Evolutionary conservation across 2,329 filamentous ascomycete genomes (phyloP).

Genomic region (Chaetomiaceae sp.): DNA sequence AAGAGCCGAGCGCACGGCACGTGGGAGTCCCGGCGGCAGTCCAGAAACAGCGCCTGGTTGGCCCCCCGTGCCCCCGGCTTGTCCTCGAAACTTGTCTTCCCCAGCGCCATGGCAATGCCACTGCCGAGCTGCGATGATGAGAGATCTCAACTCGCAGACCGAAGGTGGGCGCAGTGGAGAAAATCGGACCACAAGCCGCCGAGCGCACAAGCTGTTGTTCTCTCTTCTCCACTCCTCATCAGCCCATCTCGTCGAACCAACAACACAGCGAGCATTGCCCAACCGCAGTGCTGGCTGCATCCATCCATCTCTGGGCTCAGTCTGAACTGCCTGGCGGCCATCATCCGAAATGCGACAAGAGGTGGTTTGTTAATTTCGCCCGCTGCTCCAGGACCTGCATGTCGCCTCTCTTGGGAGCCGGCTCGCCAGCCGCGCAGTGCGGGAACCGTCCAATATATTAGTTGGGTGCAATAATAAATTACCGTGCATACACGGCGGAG

Average conservation of each 20-base stretch:
- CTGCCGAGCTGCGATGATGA: neutral
- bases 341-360: conserved; percentile 14
- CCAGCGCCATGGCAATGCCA: neutral
- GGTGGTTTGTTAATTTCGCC: neutral
- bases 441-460: conserved; percentile 14
- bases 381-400: conserved; percentile 13
- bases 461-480: conserved; percentile 8
- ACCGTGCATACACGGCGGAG: conserved; percentile 11
- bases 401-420: conserved; percentile 4
- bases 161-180: conserved; percentile 9
- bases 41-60: conserved; percentile 2
- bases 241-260: conserved; percentile 10
- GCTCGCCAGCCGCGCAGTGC: conserved; percentile 7
- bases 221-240: conserved; percentile 9
- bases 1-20: conserved; percentile 19
- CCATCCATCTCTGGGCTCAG: too few species aligned
- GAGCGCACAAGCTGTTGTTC: too few species aligned
- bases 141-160: neutral
- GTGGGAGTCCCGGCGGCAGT: conserved; percentile 12
- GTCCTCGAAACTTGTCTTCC: neutral
- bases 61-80: neutral
- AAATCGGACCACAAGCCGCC: conserved; percentile 3
- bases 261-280: conserved; percentile 2
- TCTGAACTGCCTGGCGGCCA: conserved; percentile 3
- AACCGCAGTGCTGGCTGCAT: too few species aligned